A percentile compares a stretch with the other conserved stretches of the same genome.
Conservation (phyloP, 352 stramenopile genomes). For the Phytophthora cryptogea region DNA sequence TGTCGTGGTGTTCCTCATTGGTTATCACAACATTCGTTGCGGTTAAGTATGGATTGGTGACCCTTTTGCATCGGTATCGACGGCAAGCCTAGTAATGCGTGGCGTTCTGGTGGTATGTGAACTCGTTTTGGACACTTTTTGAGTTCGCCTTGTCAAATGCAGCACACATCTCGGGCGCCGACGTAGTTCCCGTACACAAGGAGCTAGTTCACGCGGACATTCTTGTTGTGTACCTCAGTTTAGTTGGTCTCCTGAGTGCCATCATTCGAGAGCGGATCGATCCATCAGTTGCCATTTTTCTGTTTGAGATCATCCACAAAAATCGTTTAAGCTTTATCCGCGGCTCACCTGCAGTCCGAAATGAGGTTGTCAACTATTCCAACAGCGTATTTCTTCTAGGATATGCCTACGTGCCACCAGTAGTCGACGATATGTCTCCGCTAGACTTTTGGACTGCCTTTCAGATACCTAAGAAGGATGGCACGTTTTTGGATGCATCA, state of each 20-base stretch:
- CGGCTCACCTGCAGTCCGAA: conserved; percentile 1
- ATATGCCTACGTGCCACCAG: conserved; percentile 4
- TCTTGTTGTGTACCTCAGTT: conserved; percentile 15
- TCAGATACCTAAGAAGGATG: conserved; percentile 5
- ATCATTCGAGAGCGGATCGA: conserved; percentile 27
- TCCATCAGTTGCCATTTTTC: conserved; percentile 14
- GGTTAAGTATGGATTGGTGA: conserved; percentile 51
- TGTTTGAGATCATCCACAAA: conserved; percentile 21
- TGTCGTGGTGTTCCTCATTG: conserved; percentile 24
- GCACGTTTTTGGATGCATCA: conserved; percentile 7
- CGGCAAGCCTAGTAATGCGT: conserved; percentile 14
- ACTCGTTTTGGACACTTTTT: conserved; percentile 35
- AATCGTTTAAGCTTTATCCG: conserved; percentile 5
- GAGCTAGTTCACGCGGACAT: conserved; percentile 36
- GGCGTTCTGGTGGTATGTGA: conserved; percentile 26
- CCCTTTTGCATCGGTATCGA: conserved; percentile 37
- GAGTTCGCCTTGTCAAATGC: conserved; percentile 27
- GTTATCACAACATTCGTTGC: conserved; percentile 22
- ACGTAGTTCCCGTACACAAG: conserved; percentile 19
- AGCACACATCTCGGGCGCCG: conserved; percentile 4
- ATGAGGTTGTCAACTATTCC: conserved; percentile 14
- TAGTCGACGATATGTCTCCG: conserved; percentile 9
- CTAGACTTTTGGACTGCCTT: conserved; percentile 20
- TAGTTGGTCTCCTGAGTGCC: conserved; percentile 13
- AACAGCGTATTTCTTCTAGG: conserved; percentile 4